Percentiles rank a stretch among this genome's conserved stretches.
Evolutionary conservation across 805 yeast species (phyloP).

Genomic region (Tetrapisispora taiwanensis): DNA sequence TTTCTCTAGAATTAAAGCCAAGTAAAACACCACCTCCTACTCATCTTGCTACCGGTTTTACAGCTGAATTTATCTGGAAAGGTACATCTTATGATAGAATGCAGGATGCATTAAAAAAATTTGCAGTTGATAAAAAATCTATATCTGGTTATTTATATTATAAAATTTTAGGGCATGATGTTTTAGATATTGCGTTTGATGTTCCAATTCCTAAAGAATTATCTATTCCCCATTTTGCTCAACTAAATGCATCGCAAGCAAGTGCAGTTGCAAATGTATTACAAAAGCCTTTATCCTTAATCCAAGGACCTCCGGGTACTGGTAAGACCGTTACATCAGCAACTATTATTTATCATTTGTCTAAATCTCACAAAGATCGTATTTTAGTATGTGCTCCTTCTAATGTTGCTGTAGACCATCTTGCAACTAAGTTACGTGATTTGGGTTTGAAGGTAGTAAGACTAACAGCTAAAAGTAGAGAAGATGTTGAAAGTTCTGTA

Average conservation of each 20-base stretch:
- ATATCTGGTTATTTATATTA: slow-evolving; percentile 69
- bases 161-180: slow-evolving; percentile 71
- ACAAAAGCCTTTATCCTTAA: slow-evolving; percentile 62
- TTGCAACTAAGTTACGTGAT: slow-evolving; percentile 60
- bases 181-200: slow-evolving; percentile 51
- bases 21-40: slow-evolving; percentile 39
- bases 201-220: slow-evolving; percentile 50
- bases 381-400: slow-evolving; percentile 92
- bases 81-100: slow-evolving; percentile 74
- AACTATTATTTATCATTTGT: slow-evolving; percentile 69
- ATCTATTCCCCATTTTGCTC: slow-evolving; percentile 56
- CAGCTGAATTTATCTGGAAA: slow-evolving; percentile 85
- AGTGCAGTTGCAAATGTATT: slow-evolving; percentile 65
- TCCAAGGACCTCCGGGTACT: slow-evolving; percentile 96
- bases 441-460: slow-evolving; percentile 73
- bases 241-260: slow-evolving; percentile 67
- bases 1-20: slow-evolving; percentile 56
- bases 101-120: slow-evolving; percentile 63
- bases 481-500: slow-evolving; percentile 64
- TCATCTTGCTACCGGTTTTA: slow-evolving; percentile 51
- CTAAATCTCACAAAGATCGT: slow-evolving; percentile 48
- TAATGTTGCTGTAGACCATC: slow-evolving; percentile 88
- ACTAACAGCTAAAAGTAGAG: slow-evolving; percentile 65
- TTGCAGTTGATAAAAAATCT: slow-evolving; percentile 61
- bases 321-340: slow-evolving; percentile 94